These are phyloP conservation scores for Mortierella claussenii DNA, from an alignment of 192 early-diverging fungal species.

Conservation along the genomic window DNA sequence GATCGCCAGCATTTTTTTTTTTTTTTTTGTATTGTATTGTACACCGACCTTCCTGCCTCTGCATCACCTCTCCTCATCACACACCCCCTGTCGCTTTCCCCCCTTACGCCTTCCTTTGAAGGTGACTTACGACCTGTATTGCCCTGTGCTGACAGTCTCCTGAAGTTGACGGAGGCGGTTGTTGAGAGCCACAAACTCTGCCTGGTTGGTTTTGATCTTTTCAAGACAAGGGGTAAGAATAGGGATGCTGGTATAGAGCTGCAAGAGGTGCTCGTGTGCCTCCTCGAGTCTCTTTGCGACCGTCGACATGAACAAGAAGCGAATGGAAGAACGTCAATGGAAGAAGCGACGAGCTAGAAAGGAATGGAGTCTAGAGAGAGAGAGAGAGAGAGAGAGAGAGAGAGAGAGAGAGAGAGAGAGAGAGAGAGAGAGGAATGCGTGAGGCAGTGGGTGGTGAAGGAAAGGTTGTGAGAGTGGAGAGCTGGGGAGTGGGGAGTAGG, in stretches of 20 bases:
- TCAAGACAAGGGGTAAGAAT: slow-evolving; percentile 43
- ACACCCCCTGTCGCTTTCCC: no score
- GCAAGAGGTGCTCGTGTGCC: slow-evolving; percentile 44
- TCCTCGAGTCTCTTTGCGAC: slow-evolving; percentile 36
- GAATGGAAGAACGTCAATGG: background rate
- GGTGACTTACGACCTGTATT: slow-evolving; percentile 18
- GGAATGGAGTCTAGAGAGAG: background rate
- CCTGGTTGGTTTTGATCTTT: slow-evolving; percentile 45
- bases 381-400: background rate
- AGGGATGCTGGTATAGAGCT: slow-evolving; percentile 40
- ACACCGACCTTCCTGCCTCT: no score
- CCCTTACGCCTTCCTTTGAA: no score
- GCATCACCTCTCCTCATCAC: no score
- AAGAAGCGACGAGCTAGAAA: background rate
- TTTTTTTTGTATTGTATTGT: no score
- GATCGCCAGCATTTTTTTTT: no score
- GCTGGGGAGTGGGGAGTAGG: background rate
- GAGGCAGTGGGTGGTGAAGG: no score
- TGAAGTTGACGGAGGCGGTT: slow-evolving; percentile 31
- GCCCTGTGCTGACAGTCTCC: slow-evolving; percentile 6
- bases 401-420: background rate
- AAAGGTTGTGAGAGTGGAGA: background rate
- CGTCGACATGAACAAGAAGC: slow-evolving; percentile 24
- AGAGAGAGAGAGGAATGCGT: background rate
- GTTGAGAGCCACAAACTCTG: slow-evolving; percentile 38